A percentile compares a stretch with the other conserved stretches of the same genome.
Evolutionary conservation across 805 yeast genomes (phyloP).

Genomic region (Jamesozyma gamospora): DNA sequence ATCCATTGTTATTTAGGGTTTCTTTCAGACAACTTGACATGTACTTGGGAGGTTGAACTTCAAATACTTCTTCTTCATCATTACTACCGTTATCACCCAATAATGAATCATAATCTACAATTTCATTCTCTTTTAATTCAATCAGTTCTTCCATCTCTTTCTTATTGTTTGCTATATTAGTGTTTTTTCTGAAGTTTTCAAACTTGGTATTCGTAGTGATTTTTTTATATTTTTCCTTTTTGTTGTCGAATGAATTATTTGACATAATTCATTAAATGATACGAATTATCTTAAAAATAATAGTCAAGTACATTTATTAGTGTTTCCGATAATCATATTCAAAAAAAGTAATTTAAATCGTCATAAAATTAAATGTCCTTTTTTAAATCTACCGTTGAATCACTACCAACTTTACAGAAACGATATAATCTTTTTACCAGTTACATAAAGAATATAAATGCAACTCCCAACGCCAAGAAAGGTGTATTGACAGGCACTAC

Average conservation of each 20-base stretch:
- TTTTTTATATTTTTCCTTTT: neutral
- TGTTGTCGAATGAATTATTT: no score
- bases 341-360: no score
- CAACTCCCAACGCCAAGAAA: constrained; percentile 1
- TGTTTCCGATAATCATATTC: no score
- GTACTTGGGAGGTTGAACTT: neutral
- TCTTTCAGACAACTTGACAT: no score
- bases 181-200: no score
- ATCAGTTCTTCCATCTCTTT: neutral
- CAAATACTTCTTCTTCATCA: neutral
- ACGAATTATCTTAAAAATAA: no score
- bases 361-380: constrained; percentile 1
- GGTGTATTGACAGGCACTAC: constrained; percentile 26
- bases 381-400: constrained; percentile 1
- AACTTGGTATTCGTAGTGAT: no score
- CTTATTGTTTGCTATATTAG: no score
- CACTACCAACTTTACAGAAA: constrained; percentile 17
- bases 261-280: no score
- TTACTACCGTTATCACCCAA: neutral
- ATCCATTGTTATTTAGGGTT: no score
- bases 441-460: constrained; percentile 25
- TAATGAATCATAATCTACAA: neutral
- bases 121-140: neutral
- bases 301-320: no score
- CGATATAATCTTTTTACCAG: constrained; percentile 35